Evolutionary conservation across 75 land plant genomes (phyloP), one percentile per base, ranked within the genome.

Genomic region (Azolla pinnata): DNA sequence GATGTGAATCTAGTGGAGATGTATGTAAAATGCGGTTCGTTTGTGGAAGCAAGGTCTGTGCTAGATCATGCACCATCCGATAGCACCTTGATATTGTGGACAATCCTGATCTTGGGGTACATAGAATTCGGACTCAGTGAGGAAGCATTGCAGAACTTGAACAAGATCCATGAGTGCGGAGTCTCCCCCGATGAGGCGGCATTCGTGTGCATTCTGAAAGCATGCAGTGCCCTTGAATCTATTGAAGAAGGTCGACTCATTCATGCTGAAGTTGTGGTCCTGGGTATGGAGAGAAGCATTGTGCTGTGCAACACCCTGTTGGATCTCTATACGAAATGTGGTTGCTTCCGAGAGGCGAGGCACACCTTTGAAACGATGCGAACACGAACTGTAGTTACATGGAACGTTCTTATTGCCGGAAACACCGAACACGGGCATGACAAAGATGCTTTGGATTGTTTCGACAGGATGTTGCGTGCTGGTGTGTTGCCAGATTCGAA

Each of bases 341-440:
- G 45, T 20, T 1, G 4, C 24, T 1, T 78, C 8, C 10, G 21
- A 3, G 65, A 59, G 45, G 56, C 77, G 4, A 26, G 59, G 20
- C 24, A 59, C 17, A 51, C 67, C 58, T 77, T 77, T 46, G 75
- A 72, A 33, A 64, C 67, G 67, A 71, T 77, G 70, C 54, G 33
- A 1, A 20, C 19, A 0, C 62, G 60, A 59, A 67, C 28, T 64
- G 19, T 68, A 0, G 80, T 64, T 2, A 58, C 80, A 30, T 78
- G 77, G 72, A 74, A 60, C 42, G 52, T 63, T 9, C 56, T 73
- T 20, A 67, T 73, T 47, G 47, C 50, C 48, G 76, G 55, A 0
- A 55, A 73, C 33, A 38, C 23, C 44, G 34, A 57, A 14, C 12
- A 18, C 40, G 23, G 2, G 24, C 19, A 59, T 25, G 7, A 23